phyloP scores from a whole-genome alignment of 345 rosid species.

The Nasturtium officinale region DNA sequence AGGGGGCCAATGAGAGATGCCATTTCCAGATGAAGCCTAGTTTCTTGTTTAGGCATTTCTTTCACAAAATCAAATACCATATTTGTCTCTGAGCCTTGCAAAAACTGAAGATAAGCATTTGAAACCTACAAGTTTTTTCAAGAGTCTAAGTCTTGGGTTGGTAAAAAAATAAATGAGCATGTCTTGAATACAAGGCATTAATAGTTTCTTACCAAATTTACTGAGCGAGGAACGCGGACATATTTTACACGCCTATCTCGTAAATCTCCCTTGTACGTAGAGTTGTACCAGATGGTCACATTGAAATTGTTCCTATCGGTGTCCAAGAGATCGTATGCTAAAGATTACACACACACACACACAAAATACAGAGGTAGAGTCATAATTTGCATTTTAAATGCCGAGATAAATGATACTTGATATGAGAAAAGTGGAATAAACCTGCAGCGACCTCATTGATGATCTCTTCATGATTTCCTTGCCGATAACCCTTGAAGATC shows the following conservation, averaged over 20 bases:
- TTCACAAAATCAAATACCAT: constrained; percentile 69
- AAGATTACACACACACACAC: neutral
- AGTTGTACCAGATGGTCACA: constrained; percentile 79
- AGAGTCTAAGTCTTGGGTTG: too few relatives aligned
- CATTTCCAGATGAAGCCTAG: constrained; percentile 53
- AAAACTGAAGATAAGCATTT: constrained; percentile 69
- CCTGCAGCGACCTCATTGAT: constrained; percentile 77
- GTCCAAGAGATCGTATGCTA: constrained; percentile 89
- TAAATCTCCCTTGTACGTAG: constrained; percentile 50
- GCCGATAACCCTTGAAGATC: constrained; percentile 58
- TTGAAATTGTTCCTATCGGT: constrained; percentile 60
- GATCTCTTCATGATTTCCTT: constrained; percentile 56
- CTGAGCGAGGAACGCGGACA: constrained; percentile 70
- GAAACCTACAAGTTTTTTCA: constrained; percentile 60
- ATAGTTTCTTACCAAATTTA: constrained; percentile 68
- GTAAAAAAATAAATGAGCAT: too few relatives aligned
- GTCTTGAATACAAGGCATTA: neutral
- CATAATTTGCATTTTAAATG: neutral
- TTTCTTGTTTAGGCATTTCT: constrained; percentile 71
- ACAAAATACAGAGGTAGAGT: neutral
- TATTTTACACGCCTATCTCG: constrained; percentile 26
- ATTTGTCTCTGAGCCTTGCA: constrained; percentile 55
- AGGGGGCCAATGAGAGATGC: constrained; percentile 79
- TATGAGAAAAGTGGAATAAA: constrained; percentile 33
- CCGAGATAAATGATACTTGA: neutral